Evolutionary conservation across 768 basidiomycete genomes (phyloP), one percentile per base, ranked within the genome.

Genomic region (Sistotremastrum suecicum): DNA sequence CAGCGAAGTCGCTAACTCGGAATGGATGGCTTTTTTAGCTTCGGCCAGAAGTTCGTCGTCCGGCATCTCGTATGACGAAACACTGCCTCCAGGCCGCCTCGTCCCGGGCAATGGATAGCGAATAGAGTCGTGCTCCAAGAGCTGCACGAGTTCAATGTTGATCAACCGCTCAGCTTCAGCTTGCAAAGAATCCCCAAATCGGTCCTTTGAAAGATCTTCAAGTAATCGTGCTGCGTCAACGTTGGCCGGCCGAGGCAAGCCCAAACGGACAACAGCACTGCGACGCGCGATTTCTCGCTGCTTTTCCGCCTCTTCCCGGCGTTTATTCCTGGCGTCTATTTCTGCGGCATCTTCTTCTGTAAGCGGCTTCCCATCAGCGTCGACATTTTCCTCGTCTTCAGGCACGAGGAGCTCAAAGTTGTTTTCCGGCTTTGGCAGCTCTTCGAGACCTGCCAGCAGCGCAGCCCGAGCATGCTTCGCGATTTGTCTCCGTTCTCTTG

Each of bases 341-440:
- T 94, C 91, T 3, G 91, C 83, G 0, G 91, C 91, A 61, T 99
- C 95, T 61, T 97, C 90, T 48, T 80, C 83, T 0, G 72, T 64
- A 42, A 76, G 46, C 12, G 53, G 57, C 48, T 50, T 52, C 44
- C 51, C 63, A 8, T 55, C 56, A 4, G 63, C 68, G 1, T 58
- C 62, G 28, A 60, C 65, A 1, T 63, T 70, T 7, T 69, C 73
- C 44, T 89, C 85, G 11, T 89, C 85, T 53, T 94, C 92, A 2
- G 87, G 88, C 6, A 94, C 79, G 38, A 92, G 73, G 40, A 99
- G 66, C 63, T 98, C 92, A 54, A 97, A 98, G 62, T 98, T 94
- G 60, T 98, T 97, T 66, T 97, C 89, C 0, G 95, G 91, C 53
- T 79, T 80, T 0, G 95, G 95, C 10, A 99, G 69, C 49, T 62